Conservation (phyloP, 495 filamentous ascomycete genomes). For the Achaetomiella virescens region DNA sequence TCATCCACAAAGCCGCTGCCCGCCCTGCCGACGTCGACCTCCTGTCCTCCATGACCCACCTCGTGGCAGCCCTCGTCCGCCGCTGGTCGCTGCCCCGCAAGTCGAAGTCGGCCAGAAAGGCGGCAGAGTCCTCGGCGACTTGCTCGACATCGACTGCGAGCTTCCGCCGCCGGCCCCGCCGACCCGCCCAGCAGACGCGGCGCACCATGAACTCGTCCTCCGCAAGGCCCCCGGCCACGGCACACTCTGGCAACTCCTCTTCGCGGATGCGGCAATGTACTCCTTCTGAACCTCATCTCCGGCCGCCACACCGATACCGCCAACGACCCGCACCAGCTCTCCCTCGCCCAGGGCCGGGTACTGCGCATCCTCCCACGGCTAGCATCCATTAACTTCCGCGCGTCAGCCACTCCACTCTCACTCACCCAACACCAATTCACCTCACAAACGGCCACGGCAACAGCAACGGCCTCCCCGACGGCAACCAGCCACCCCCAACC, state of each 20-base stretch:
- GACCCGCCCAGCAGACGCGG: conserved; percentile 9
- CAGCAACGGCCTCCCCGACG: neutral
- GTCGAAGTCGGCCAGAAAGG: conserved; percentile 70
- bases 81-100: conserved; percentile 65
- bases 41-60: conserved; percentile 56
- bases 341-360: conserved; percentile 71
- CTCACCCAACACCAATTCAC: conserved; percentile 55
- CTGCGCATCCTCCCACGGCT: conserved; percentile 64
- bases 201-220: conserved; percentile 27
- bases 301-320: conserved; percentile 34
- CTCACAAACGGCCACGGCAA: conserved; percentile 25
- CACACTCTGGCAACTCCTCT: conserved; percentile 65
- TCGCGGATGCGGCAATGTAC: conserved; percentile 63
- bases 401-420: conserved; percentile 51
- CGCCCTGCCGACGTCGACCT: conserved; percentile 58
- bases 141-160: conserved; percentile 63
- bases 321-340: conserved; percentile 52
- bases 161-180: conserved; percentile 40
- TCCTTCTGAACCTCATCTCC: conserved; percentile 57
- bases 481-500: neutral
- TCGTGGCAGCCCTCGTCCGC: conserved; percentile 56
- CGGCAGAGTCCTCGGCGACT: conserved; percentile 55
- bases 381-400: conserved; percentile 56
- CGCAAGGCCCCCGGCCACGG: conserved; percentile 52
- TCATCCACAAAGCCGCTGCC: conserved; percentile 65